These are phyloP conservation scores for Didymella lethalis DNA, from an alignment of 2,329 filamentous ascomycete species.

Conservation along the genomic window DNA sequence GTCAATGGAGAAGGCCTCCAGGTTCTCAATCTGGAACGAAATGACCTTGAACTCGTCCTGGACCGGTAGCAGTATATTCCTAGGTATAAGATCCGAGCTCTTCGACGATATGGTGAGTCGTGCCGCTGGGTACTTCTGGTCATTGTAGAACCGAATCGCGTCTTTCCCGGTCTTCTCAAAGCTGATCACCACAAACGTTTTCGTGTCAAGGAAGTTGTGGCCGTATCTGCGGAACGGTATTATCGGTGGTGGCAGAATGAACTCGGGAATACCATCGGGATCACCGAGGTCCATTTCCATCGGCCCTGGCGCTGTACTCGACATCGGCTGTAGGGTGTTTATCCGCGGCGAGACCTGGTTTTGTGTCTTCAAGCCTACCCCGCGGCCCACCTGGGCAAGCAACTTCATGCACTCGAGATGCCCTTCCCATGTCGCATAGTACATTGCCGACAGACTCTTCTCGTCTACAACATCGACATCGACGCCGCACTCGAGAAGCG, in stretches of 20 bases:
- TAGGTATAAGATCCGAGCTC: slow-evolving; percentile 91
- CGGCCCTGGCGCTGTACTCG: slow-evolving; percentile 50
- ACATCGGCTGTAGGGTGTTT: slow-evolving; percentile 43
- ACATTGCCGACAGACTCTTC: slow-evolving; percentile 92
- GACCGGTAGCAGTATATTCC: slow-evolving; percentile 93
- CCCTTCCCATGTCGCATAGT: slow-evolving; percentile 98
- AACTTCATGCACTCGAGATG: slow-evolving; percentile 94
- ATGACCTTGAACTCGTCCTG: slow-evolving; percentile 94
- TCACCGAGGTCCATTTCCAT: slow-evolving; percentile 70
- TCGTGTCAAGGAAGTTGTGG: slow-evolving; percentile 97
- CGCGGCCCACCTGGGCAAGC: slow-evolving; percentile 65
- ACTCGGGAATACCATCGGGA: slow-evolving; percentile 85
- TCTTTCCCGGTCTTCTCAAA: slow-evolving; percentile 79
- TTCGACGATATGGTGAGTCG: slow-evolving; percentile 97
- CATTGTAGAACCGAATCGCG: slow-evolving; percentile 93
- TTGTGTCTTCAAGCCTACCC: slow-evolving; percentile 44
- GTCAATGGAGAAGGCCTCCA: slow-evolving; percentile 92
- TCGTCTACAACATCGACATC: slow-evolving; percentile 85
- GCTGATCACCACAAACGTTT: slow-evolving; percentile 91
- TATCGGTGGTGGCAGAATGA: slow-evolving; percentile 93
- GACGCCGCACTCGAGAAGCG: slow-evolving; percentile 79
- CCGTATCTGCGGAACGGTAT: slow-evolving; percentile 94
- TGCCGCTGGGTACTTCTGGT: slow-evolving; percentile 94
- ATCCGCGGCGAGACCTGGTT: slow-evolving; percentile 53
- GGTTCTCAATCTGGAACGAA: slow-evolving; percentile 93